Evolutionary conservation across 768 basidiomycete genomes (phyloP).

Genomic region (Rhizopogon salebrosus): DNA sequence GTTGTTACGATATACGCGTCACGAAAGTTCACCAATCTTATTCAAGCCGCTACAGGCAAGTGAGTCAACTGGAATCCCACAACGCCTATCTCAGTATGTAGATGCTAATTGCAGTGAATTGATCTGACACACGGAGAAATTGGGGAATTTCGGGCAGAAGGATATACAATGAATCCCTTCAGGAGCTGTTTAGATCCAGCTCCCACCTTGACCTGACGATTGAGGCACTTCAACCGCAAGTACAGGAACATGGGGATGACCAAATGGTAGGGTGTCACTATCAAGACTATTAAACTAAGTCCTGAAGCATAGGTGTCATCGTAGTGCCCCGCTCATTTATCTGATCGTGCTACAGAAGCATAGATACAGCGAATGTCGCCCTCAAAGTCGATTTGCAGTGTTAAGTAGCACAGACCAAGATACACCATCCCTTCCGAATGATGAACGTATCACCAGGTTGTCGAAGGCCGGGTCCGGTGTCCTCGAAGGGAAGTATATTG

Average conservation of each 20-base stretch:
- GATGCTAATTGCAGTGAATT: not conserved
- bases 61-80: conserved; percentile 36
- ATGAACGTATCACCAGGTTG: not conserved
- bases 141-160: conserved; percentile 17
- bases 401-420: conserved; percentile 29
- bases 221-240: conserved; percentile 10
- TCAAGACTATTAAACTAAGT: conserved; percentile 1
- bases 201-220: not conserved
- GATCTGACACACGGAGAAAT: conserved; percentile 3
- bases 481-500: conserved; percentile 28
- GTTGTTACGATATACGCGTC: not conserved
- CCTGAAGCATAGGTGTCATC: conserved; percentile 15
- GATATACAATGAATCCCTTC: conserved; percentile 13
- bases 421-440: conserved; percentile 9
- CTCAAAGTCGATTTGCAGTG: conserved; percentile 31
- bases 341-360: not conserved
- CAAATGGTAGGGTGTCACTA: conserved; percentile 19
- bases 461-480: not conserved
- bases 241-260: conserved; percentile 12
- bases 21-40: conserved; percentile 33
- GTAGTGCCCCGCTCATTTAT: not conserved
- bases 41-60: conserved; percentile 24
- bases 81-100: conserved; percentile 23
- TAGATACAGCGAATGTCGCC: conserved; percentile 22
- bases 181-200: no score